Conservation (phyloP, 1,284 basidiomycete genomes). For the Trametes polyzona region DNA sequence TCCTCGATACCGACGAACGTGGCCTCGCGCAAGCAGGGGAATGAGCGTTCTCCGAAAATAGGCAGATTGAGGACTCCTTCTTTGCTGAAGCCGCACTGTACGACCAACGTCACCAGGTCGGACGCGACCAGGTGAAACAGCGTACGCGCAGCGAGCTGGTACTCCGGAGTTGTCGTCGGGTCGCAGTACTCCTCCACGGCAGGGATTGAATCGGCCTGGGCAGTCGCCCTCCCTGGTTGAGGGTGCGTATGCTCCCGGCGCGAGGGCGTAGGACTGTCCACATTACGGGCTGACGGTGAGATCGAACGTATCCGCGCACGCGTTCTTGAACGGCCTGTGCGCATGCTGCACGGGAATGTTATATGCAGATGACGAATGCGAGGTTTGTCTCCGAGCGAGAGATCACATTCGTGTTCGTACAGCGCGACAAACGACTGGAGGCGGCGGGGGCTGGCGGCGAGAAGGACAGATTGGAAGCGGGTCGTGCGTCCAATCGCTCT, state of each 20-base stretch:
- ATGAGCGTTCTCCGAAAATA: background rate
- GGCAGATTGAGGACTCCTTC: background rate
- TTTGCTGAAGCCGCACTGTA: background rate
- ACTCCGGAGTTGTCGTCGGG: background rate
- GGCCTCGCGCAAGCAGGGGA: background rate
- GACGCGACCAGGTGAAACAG: background rate
- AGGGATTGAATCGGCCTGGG: too few relatives aligned
- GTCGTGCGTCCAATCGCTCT: background rate
- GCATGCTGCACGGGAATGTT: background rate
- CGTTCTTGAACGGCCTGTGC: too few relatives aligned
- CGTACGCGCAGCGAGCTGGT: background rate
- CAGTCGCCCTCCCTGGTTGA: too few relatives aligned
- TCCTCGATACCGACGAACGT: background rate
- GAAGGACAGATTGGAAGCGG: background rate
- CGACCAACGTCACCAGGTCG: background rate
- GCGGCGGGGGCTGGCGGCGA: background rate
- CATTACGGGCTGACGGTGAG: too few relatives aligned
- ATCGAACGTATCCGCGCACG: too few relatives aligned
- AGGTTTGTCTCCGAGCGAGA: background rate
- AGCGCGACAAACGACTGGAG: background rate
- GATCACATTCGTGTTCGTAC: background rate
- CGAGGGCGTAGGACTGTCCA: too few relatives aligned
- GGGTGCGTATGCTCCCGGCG: too few relatives aligned
- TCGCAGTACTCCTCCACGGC: background rate
- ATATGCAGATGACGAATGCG: background rate